These are phyloP conservation scores for Rhizopogon hawkerae DNA, from an alignment of 1,284 basidiomycete genomes.

Conservation along the genomic window DNA sequence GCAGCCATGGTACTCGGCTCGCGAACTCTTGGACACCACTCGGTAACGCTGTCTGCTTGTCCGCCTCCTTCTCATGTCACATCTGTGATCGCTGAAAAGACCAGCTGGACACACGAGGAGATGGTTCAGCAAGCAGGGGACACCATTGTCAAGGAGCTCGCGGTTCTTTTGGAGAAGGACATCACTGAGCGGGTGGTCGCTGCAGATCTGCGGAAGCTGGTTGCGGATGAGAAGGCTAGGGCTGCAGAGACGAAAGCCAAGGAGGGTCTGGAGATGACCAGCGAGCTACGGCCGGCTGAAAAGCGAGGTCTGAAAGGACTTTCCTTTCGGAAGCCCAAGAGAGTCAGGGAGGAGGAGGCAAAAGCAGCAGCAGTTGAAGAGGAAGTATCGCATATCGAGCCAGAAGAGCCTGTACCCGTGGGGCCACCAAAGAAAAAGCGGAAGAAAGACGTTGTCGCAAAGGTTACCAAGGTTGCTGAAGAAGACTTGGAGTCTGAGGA, in stretches of 20 bases:
- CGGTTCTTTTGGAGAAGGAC: slow-evolving; percentile 56
- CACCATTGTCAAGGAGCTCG: slow-evolving; percentile 57
- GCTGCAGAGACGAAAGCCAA: slow-evolving; percentile 13
- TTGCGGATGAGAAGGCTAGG: slow-evolving; percentile 42
- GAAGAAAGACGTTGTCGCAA: slow-evolving; percentile 31
- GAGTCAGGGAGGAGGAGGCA: slow-evolving; percentile 28
- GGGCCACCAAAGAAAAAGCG: slow-evolving; percentile 40
- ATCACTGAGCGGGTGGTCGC: slow-evolving; percentile 59
- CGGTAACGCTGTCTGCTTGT: slow-evolving; percentile 50
- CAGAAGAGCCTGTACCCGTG: slow-evolving; percentile 29
- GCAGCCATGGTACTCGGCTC: slow-evolving; percentile 50
- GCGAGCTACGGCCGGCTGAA: slow-evolving; percentile 27
- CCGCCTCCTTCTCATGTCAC: slow-evolving; percentile 38
- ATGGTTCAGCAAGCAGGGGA: slow-evolving; percentile 53
- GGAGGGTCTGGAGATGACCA: slow-evolving; percentile 16
- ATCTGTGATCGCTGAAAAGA: slow-evolving; percentile 27
- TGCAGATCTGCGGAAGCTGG: slow-evolving; percentile 45
- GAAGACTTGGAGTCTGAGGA: slow-evolving; percentile 39
- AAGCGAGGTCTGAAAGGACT: slow-evolving; percentile 50
- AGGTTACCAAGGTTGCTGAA: slow-evolving; percentile 23
- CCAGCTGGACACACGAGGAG: slow-evolving; percentile 49
- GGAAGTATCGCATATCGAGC: slow-evolving; percentile 32
- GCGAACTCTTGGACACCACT: slow-evolving; percentile 49
- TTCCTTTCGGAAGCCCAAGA: slow-evolving; percentile 61
- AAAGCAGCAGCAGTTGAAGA: slow-evolving; percentile 24